Evolutionary conservation across 2,329 filamentous ascomycete species (phyloP), one percentile per base, ranked within the genome.

Genomic region (Aspergillus latus): DNA sequence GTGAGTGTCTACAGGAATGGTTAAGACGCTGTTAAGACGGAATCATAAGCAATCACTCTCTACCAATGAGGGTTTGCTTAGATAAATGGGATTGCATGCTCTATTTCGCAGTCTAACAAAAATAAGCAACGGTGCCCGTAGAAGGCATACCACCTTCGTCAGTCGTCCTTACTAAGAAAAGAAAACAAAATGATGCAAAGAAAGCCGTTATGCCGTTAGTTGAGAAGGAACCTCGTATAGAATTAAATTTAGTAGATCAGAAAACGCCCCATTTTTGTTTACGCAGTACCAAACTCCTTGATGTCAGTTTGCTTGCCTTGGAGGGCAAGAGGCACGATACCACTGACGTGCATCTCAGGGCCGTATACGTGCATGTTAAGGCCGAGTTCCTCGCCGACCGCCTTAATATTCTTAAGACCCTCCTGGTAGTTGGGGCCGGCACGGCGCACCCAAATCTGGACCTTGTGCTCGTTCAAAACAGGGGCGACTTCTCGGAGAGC

Each of bases 341-440:
- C 94, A 51, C 88, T 93, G 69, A 99, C 93, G 78, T 89, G 87
- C 87, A 89, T 89, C 77, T 90, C 88, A 13, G 88, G 88, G 49
- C 88, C 88, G 72, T 85, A 90, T 48, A 90, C 88, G 80, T 97
- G 92, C 90, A 97, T 97, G 80, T 96, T 86, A 64, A 99, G 85
- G 67, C 90, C 90, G 58, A 99, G 86, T 82, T 99, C 94, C 75
- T 93, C 86, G 59, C 92, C 94, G 59, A 96, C 93, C 49, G 87
- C 85, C 86, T 97, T 97, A 85, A 99, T 97, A 86, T 97, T 99
- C 88, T 96, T 97, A 65, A 99, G 88, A 80, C 94, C 94, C 81
- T 99, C 94, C 80, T 99, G 94, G 86, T 96, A 99, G 85, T 99
- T 99, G 78, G 94, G 94, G 59, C 94, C 91, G 52, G 94, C 85